phyloP scores from a whole-genome alignment of 371 early-diverging fungal genomes.

The Apophysomyces trapeziformis region DNA sequence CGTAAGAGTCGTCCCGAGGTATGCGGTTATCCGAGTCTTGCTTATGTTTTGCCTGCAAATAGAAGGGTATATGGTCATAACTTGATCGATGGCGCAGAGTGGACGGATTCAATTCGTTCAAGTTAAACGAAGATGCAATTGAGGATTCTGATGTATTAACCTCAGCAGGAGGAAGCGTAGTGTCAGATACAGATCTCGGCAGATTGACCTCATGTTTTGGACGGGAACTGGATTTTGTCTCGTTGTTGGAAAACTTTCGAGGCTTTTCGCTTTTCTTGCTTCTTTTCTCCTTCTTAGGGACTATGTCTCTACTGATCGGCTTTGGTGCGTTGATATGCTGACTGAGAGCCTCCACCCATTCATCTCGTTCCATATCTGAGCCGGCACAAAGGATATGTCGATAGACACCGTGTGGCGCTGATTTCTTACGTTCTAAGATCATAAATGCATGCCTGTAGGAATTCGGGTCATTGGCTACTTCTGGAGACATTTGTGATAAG shows the following conservation, averaged over 20 bases:
- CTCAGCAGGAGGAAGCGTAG: conserved; percentile 15
- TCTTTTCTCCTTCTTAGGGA: neutral
- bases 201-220: conserved; percentile 9
- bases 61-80: conserved; percentile 20
- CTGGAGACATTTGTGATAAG: conserved; percentile 15
- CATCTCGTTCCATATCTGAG: conserved; percentile 83
- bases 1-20: conserved; percentile 6
- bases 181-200: conserved; percentile 31
- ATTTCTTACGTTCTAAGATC: conserved; percentile 66
- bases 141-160: conserved; percentile 11
- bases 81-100: conserved; percentile 26
- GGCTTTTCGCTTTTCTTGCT: conserved; percentile 9
- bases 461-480: conserved; percentile 27
- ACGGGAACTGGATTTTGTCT: conserved; percentile 2
- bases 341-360: conserved; percentile 76
- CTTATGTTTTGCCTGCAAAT: neutral
- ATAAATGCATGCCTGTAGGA: conserved; percentile 77
- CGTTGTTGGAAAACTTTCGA: neutral
- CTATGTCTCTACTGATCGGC: neutral
- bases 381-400: conserved; percentile 86
- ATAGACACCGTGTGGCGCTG: conserved; percentile 55
- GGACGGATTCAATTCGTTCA: conserved; percentile 10
- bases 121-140: neutral
- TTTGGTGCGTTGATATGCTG: conserved; percentile 28
- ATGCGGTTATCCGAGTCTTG: neutral